Percentiles rank a stretch among this genome's conserved stretches.
Conservation (phyloP, 2,329 filamentous ascomycete species). For the Pezicula neosporulosa region DNA sequence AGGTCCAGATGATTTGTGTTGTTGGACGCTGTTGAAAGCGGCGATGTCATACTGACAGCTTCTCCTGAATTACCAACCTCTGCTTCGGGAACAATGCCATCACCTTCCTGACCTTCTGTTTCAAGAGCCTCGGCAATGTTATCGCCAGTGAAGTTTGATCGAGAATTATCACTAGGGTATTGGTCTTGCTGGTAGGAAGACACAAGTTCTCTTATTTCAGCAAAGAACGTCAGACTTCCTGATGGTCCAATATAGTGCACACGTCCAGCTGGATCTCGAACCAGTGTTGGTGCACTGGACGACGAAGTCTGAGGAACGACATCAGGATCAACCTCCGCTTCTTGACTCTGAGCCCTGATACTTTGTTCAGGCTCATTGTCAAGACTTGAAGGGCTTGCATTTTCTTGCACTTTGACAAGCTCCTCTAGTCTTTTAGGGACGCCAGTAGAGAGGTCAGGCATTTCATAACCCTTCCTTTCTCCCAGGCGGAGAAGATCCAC, state of each 20-base stretch:
- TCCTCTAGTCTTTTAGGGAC: conserved; percentile 14
- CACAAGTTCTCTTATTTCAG: conserved; percentile 30
- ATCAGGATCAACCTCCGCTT: too few species aligned
- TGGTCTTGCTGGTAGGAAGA: not conserved
- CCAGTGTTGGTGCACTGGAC: conserved; percentile 11
- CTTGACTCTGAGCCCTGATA: too few species aligned
- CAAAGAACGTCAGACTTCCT: conserved; percentile 33
- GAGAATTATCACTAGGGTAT: not conserved
- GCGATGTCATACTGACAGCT: too few species aligned
- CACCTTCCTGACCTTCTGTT: too few species aligned
- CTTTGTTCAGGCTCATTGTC: too few species aligned
- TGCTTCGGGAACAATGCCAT: too few species aligned
- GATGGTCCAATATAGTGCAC: conserved; percentile 36
- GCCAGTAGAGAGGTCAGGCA: conserved; percentile 27
- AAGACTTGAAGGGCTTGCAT: conserved; percentile 4
- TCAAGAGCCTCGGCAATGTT: too few species aligned
- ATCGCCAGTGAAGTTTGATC: too few species aligned
- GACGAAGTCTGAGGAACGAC: too few species aligned
- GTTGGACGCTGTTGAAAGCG: too few species aligned
- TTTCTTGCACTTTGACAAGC: conserved; percentile 5
- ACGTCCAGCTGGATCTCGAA: conserved; percentile 31
- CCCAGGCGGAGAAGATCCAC: too few species aligned
- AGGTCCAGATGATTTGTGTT: conserved; percentile 2
- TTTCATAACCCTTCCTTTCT: conserved; percentile 19
- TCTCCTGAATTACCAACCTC: too few species aligned